Conservation (phyloP, 495 filamentous ascomycete species). For the Thermothielavioides terrestris region DNA sequence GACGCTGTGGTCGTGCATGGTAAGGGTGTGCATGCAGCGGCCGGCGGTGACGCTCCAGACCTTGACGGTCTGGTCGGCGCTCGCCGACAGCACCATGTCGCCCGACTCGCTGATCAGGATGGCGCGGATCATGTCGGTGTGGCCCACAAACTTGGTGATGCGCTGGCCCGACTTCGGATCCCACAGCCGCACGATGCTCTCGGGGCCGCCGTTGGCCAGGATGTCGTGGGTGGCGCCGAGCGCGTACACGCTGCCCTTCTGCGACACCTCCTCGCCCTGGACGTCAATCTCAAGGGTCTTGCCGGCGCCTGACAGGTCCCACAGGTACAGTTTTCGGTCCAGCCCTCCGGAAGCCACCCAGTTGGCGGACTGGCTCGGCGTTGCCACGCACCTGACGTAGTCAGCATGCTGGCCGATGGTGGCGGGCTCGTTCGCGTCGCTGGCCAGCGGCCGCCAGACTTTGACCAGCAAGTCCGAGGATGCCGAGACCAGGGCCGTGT, state of each 20-base stretch:
- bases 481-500: constrained; percentile 80
- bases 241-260: constrained; percentile 94
- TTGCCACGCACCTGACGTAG: constrained; percentile 91
- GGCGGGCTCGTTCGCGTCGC: constrained; percentile 56
- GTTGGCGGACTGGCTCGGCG: constrained; percentile 55
- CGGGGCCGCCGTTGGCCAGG: constrained; percentile 86
- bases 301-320: constrained; percentile 84
- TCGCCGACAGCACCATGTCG: constrained; percentile 88
- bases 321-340: constrained; percentile 83
- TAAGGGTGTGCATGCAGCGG: constrained; percentile 92
- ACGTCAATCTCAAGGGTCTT: constrained; percentile 79
- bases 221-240: constrained; percentile 63
- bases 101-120: constrained; percentile 82
- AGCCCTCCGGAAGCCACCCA: constrained; percentile 98
- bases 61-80: constrained; percentile 94
- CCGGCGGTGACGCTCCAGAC: constrained; percentile 93
- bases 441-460: constrained; percentile 81
- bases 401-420: constrained; percentile 90
- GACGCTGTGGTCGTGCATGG: constrained; percentile 97
- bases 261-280: constrained; percentile 64
- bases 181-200: constrained; percentile 90
- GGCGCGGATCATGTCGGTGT: constrained; percentile 89
- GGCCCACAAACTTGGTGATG: constrained; percentile 95
- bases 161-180: constrained; percentile 81
- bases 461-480: constrained; percentile 94